Conservation (phyloP, 1,284 basidiomycete species). For the Marasmius oreades region DNA sequence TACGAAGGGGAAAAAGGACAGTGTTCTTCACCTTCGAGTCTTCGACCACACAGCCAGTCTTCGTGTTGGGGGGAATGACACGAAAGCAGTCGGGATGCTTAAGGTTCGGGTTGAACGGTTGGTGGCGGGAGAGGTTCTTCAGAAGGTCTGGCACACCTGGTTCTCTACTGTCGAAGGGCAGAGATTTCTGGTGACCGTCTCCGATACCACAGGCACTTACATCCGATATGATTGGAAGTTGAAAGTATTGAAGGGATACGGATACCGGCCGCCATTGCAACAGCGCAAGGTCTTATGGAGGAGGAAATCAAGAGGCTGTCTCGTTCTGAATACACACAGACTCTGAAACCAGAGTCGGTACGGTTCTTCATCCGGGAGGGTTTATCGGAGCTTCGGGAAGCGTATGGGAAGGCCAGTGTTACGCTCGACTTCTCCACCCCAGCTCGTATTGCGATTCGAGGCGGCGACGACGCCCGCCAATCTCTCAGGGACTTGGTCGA, state of each 20-base stretch:
- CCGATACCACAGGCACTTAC: background rate
- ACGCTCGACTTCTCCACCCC: slow-evolving; percentile 33
- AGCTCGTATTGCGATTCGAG: slow-evolving; percentile 39
- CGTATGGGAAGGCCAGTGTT: slow-evolving; percentile 47
- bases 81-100: background rate
- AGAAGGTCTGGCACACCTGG: background rate
- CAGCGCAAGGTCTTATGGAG: slow-evolving; percentile 38
- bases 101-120: background rate
- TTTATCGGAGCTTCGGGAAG: slow-evolving; percentile 40
- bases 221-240: background rate
- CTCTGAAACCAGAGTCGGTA: slow-evolving; percentile 32
- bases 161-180: background rate
- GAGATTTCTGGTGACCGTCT: background rate
- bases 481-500: slow-evolving; percentile 38
- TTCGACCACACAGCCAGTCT: background rate
- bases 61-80: background rate
- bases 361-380: slow-evolving; percentile 47
- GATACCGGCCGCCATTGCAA: slow-evolving; percentile 20
- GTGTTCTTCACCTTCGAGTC: background rate
- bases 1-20: background rate
- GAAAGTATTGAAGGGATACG: background rate
- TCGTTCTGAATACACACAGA: slow-evolving; percentile 34
- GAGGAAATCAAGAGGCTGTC: slow-evolving; percentile 40
- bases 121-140: background rate
- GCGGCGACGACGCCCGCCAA: slow-evolving; percentile 47